These are phyloP conservation scores for Chaetomium globosum DNA, from an alignment of 2,329 filamentous ascomycete species.

Conservation along the genomic window DNA sequence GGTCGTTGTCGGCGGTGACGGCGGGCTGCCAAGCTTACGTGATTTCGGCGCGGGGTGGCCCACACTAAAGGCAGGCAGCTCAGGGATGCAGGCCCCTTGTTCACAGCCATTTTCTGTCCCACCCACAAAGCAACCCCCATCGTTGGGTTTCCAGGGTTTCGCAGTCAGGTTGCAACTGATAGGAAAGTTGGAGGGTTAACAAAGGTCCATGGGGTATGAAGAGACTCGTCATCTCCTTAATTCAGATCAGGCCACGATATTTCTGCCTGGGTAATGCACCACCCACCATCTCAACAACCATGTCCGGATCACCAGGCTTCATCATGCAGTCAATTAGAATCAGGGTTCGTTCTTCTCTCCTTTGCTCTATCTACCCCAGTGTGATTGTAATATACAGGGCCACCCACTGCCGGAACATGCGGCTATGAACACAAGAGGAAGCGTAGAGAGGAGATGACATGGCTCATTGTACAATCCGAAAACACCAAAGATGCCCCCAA, in stretches of 20 bases:
- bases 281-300: conserved; percentile 3
- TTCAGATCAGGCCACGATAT: conserved; percentile 20
- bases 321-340: conserved; percentile 21
- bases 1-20: conserved; percentile 31
- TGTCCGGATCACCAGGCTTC: background rate
- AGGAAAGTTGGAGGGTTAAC: background rate
- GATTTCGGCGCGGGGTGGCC: conserved; percentile 12
- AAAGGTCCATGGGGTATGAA: background rate
- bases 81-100: conserved; percentile 13
- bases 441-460: conserved; percentile 46
- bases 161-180: conserved; percentile 11
- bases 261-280: conserved; percentile 23
- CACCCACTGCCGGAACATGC: conserved; percentile 35
- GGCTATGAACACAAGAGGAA: conserved; percentile 38
- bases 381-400: conserved; percentile 39
- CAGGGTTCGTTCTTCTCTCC: conserved; percentile 13
- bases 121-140: background rate
- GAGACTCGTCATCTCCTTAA: background rate
- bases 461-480: conserved; percentile 45
- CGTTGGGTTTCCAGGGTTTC: conserved; percentile 12
- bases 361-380: conserved; percentile 37
- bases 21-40: conserved; percentile 25
- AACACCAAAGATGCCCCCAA: conserved; percentile 56
- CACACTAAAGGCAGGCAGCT: background rate
- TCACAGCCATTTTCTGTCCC: conserved; percentile 5